Evolutionary conservation across 768 basidiomycete species (phyloP).

Genomic region (Auriscalpium vulgare): DNA sequence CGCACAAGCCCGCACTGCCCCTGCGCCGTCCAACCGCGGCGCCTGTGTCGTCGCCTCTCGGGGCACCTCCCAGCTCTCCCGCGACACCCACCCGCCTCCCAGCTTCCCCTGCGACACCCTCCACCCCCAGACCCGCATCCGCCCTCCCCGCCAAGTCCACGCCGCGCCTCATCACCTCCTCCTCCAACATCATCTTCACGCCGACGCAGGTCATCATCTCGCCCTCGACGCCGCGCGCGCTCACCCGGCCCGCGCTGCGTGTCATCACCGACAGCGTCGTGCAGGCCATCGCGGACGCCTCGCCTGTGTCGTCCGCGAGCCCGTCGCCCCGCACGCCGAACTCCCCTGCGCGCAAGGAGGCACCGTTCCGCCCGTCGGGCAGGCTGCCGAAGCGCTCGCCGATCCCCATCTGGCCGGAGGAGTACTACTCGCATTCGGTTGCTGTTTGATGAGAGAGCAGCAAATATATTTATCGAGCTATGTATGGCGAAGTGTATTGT

Average conservation of each 20-base stretch:
- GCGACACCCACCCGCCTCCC: slow-evolving; percentile 16
- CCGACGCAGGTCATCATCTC: background rate
- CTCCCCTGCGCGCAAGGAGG: background rate
- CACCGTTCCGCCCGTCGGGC: slow-evolving; percentile 4
- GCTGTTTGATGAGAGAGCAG: background rate
- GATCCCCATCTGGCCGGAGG: slow-evolving; percentile 4
- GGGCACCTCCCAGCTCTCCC: slow-evolving; percentile 15
- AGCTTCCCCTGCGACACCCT: slow-evolving; percentile 16
- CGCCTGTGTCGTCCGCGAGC: background rate
- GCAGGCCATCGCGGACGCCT: background rate
- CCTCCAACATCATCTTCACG: too few relatives aligned
- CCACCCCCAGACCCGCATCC: slow-evolving; percentile 4
- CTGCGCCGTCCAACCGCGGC: too few relatives aligned
- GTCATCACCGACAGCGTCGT: slow-evolving; percentile 5
- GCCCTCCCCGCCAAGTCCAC: too few relatives aligned
- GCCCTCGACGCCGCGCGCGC: background rate
- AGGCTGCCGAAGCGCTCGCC: slow-evolving; percentile 6
- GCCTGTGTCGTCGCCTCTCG: background rate
- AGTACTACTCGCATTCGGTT: slow-evolving; percentile 8
- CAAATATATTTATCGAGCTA: background rate
- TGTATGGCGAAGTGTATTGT: background rate
- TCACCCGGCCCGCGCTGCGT: slow-evolving; percentile 5
- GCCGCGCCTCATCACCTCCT: too few relatives aligned
- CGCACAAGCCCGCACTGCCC: background rate
- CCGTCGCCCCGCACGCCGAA: background rate